Evolutionary conservation across 164 flowering plant species (phyloP).

Genomic region (Tetracentron sinense): DNA sequence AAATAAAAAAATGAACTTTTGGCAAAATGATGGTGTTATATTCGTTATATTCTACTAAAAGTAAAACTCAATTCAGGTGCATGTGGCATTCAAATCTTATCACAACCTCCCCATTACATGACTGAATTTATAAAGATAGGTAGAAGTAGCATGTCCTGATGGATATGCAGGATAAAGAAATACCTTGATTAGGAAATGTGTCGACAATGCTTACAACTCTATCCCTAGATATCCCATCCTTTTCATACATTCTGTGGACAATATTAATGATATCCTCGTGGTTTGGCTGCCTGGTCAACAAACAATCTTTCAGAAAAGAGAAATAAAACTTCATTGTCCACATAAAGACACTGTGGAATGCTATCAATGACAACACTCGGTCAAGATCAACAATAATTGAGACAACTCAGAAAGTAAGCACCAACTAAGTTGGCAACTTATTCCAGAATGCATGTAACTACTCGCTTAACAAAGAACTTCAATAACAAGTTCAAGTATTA

Average conservation of each 20-base stretch:
- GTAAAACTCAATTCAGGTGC: no score
- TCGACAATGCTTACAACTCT: constrained; percentile 61
- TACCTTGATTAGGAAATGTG: constrained; percentile 93
- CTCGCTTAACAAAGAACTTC: neutral
- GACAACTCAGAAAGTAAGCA: neutral
- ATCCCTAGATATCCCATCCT: constrained; percentile 76
- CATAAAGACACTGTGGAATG: neutral
- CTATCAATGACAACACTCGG: neutral
- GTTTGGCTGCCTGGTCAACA: constrained; percentile 74
- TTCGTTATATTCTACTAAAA: no score
- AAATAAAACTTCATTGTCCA: neutral
- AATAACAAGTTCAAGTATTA: no score
- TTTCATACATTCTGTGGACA: constrained; percentile 81
- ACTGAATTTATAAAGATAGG: neutral
- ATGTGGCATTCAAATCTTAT: no score
- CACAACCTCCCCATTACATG: neutral
- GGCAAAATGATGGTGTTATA: no score
- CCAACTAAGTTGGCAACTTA: neutral
- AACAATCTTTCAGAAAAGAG: constrained; percentile 11
- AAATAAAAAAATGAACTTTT: no score
- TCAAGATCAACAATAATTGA: neutral
- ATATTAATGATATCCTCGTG: constrained; percentile 79
- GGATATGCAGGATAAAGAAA: constrained; percentile 4
- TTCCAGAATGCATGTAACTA: neutral
- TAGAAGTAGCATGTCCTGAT: neutral